Conservation (phyloP, 805 yeast genomes). For the Wickerhamomyces pijperi region DNA sequence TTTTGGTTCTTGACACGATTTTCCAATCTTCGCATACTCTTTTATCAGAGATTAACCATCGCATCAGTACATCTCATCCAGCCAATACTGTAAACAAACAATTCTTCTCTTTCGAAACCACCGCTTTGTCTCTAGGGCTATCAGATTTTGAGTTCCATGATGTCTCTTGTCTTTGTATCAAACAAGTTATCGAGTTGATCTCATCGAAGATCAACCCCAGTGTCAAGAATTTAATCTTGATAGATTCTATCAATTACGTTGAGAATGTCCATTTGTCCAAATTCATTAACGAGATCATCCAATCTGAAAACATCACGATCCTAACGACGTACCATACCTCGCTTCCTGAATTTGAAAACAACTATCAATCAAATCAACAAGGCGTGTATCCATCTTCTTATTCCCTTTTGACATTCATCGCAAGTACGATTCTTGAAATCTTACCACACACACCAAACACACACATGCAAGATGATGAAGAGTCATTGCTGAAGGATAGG, state of each 20-base stretch:
- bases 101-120: constrained; percentile 62
- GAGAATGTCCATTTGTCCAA: constrained; percentile 31
- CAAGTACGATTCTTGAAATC: constrained; percentile 62
- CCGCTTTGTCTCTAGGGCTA: constrained; percentile 38
- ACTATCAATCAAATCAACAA: constrained; percentile 17
- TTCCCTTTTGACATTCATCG: constrained; percentile 53
- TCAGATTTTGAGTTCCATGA: constrained; percentile 30
- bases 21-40: constrained; percentile 54
- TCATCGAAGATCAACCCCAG: constrained; percentile 6
- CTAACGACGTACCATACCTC: constrained; percentile 38
- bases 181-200: constrained; percentile 17
- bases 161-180: constrained; percentile 22
- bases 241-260: constrained; percentile 63
- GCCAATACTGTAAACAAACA: constrained; percentile 25
- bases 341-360: constrained; percentile 23
- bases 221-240: constrained; percentile 33
- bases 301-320: constrained; percentile 30
- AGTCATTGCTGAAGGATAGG: constrained; percentile 30
- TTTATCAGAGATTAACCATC: constrained; percentile 44
- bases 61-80: constrained; percentile 15
- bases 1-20: constrained; percentile 59
- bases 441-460: constrained; percentile 26
- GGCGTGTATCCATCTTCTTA: constrained; percentile 37
- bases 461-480: constrained; percentile 17
- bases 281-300: constrained; percentile 37